Percentiles rank a stretch among this genome's conserved stretches.
These are phyloP conservation scores for Talaromyces borbonicus DNA, from an alignment of 495 filamentous ascomycete species.

Conservation along the genomic window DNA sequence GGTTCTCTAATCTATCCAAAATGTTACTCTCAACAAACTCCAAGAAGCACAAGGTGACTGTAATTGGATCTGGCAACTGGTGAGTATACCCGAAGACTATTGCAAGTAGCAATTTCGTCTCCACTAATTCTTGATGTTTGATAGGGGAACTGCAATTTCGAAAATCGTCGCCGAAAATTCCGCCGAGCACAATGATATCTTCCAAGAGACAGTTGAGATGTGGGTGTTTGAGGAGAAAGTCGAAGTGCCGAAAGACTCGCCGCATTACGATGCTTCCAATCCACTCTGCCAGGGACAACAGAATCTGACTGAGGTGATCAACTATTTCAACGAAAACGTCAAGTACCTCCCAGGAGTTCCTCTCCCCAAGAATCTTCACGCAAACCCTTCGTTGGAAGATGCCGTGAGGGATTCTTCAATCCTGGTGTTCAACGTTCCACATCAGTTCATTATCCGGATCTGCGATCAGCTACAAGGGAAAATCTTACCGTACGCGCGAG, in stretches of 20 bases:
- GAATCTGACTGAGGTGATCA: slow-evolving; percentile 87
- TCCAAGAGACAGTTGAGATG: slow-evolving; percentile 89
- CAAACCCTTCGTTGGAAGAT: slow-evolving; percentile 77
- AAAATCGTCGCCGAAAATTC: slow-evolving; percentile 96
- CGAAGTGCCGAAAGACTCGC: slow-evolving; percentile 53
- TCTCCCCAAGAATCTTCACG: slow-evolving; percentile 79
- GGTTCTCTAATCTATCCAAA: slow-evolving; percentile 15
- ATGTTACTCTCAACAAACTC: slow-evolving; percentile 27
- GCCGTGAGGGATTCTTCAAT: slow-evolving; percentile 76
- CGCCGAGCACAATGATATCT: slow-evolving; percentile 60
- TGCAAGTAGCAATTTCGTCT: slow-evolving; percentile 8
- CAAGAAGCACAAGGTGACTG: slow-evolving; percentile 85
- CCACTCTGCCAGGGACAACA: slow-evolving; percentile 51
- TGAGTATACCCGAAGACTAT: slow-evolving; percentile 25
- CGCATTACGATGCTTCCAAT: slow-evolving; percentile 47
- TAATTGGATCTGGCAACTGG: slow-evolving; percentile 97
- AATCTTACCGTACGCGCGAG: slow-evolving; percentile 83
- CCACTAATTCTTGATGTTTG: neutral
- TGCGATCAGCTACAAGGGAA: slow-evolving; percentile 80
- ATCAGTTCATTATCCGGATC: slow-evolving; percentile 89
- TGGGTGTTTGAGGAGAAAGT: slow-evolving; percentile 92
- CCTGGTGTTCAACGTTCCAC: slow-evolving; percentile 93
- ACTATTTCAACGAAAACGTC: slow-evolving; percentile 86
- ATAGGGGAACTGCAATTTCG: slow-evolving; percentile 90
- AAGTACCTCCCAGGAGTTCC: slow-evolving; percentile 86